These are phyloP conservation scores for Plantago major DNA, from an alignment of 257 asterid genomes.

Conservation along the genomic window DNA sequence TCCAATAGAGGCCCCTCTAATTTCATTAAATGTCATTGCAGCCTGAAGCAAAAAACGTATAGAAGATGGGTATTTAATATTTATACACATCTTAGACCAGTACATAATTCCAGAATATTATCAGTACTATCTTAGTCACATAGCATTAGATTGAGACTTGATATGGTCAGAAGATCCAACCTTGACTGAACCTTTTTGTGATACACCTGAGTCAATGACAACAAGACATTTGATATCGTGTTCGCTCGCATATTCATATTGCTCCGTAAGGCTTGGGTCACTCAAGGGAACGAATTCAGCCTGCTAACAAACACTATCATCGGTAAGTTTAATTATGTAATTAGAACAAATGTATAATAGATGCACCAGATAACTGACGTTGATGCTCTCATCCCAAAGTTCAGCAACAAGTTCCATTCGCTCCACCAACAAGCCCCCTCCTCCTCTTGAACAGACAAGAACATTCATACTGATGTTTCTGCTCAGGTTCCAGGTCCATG, in stretches of 20 bases:
- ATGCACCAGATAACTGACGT: constrained; percentile 36
- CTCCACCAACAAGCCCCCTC: constrained; percentile 86
- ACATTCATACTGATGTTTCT: constrained; percentile 50
- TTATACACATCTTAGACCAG: too few species aligned
- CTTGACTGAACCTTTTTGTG: constrained; percentile 79
- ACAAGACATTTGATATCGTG: constrained; percentile 87
- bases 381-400: constrained; percentile 87
- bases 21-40: too few species aligned
- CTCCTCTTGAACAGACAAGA: constrained; percentile 97
- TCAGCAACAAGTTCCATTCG: constrained; percentile 95
- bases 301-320: constrained; percentile 34
- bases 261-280: constrained; percentile 96
- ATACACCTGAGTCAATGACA: constrained; percentile 75
- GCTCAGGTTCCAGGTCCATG: constrained; percentile 20
- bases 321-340: constrained; percentile 20
- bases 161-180: constrained; percentile 34
- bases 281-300: constrained; percentile 74
- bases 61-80: too few species aligned
- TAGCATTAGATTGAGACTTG: not conserved
- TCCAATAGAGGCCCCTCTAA: too few species aligned
- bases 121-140: too few species aligned
- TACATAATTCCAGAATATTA: too few species aligned
- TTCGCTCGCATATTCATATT: constrained; percentile 93
- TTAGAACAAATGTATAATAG: not conserved
- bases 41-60: too few species aligned